Evolutionary conservation across 1,139 yeast genomes (phyloP).

Genomic region (Ashbya aceris): DNA sequence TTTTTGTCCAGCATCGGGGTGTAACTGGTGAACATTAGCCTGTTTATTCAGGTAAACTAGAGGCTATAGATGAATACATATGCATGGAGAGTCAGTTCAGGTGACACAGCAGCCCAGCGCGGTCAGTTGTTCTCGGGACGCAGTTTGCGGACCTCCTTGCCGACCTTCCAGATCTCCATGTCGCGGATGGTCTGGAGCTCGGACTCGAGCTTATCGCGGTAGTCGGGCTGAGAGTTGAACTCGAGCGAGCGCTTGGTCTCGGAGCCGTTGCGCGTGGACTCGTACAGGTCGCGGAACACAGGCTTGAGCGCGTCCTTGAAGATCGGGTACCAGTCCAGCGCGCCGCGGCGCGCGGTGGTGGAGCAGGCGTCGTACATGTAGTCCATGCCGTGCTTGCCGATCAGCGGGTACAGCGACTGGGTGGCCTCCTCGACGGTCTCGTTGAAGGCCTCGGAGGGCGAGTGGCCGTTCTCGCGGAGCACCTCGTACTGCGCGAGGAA

Average conservation of each 20-base stretch:
- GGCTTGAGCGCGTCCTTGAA: conserved; percentile 99
- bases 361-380: conserved; percentile 99
- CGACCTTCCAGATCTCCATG: conserved; percentile 99
- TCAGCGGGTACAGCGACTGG: conserved; percentile 96
- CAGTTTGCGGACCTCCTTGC: conserved; percentile 98
- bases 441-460: conserved; percentile 99
- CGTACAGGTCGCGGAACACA: conserved; percentile 91
- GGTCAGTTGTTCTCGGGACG: conserved; percentile 95
- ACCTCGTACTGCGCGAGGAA: conserved; percentile 99
- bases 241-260: conserved; percentile 98
- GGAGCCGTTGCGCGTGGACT: conserved; percentile 88
- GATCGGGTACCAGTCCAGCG: conserved; percentile 98
- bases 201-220: conserved; percentile 91
- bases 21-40: no score
- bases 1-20: no score
- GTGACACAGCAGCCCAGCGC: no score
- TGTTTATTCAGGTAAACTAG: no score
- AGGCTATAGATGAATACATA: no score
- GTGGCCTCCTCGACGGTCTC: conserved; percentile 99
- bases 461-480: conserved; percentile 98
- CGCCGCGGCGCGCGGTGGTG: conserved; percentile 99
- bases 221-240: conserved; percentile 95
- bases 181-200: conserved; percentile 89
- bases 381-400: conserved; percentile 99
- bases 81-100: no score